Percentiles rank a stretch among this genome's conserved stretches.
These are phyloP conservation scores for Exophiala phaeomuriformis DNA, from an alignment of 2,329 filamentous ascomycete genomes.

Conservation along the genomic window DNA sequence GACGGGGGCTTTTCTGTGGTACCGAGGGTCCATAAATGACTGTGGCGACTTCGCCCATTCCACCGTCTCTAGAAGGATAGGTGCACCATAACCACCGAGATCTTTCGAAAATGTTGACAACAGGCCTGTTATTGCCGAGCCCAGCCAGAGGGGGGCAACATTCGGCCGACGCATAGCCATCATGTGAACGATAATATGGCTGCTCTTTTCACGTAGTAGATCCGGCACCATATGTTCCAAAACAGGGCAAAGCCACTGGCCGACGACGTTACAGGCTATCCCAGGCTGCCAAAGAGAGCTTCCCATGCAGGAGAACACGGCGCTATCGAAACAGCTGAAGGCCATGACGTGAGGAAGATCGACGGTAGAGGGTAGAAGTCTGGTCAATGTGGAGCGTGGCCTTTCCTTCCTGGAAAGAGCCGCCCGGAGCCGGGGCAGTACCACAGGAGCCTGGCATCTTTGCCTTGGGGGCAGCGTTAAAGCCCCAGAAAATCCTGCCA, in stretches of 20 bases:
- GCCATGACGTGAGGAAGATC: background rate
- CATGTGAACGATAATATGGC: background rate
- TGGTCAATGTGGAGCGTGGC: background rate
- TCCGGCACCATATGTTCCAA: background rate
- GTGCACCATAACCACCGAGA: background rate
- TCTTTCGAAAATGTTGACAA: background rate
- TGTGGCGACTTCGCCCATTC: background rate
- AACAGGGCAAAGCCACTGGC: background rate
- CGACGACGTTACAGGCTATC: background rate
- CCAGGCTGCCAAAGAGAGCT: background rate
- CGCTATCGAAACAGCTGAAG: background rate
- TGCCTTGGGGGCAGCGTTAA: background rate
- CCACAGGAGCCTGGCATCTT: background rate
- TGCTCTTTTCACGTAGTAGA: background rate
- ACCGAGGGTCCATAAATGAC: conserved; percentile 2
- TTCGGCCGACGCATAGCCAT: background rate
- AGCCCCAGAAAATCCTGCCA: background rate
- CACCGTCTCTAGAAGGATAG: background rate
- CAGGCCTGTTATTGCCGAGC: background rate
- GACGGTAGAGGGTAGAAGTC: background rate
- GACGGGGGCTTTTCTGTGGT: background rate
- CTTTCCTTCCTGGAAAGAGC: background rate
- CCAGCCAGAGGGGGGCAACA: background rate
- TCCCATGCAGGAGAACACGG: background rate
- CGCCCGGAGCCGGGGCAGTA: background rate